Conservation (phyloP, 305 asterid species). For the Solanum aculeatissimum region DNA sequence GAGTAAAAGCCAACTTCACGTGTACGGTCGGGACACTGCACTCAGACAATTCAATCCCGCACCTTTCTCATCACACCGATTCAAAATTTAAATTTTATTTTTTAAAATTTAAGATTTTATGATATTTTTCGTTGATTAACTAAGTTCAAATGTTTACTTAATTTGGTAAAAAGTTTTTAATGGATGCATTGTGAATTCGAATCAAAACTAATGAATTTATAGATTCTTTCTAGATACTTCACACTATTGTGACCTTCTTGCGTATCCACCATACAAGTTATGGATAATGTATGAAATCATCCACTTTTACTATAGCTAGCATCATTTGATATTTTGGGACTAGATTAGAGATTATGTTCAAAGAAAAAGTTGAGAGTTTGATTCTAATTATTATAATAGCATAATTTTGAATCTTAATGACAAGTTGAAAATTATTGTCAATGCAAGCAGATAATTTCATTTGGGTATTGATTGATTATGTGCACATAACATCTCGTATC, state of each 20-base stretch:
- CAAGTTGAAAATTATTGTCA: no score
- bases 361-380: neutral
- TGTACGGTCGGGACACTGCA: constrained; percentile 16
- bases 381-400: neutral
- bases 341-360: neutral
- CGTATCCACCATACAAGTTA: neutral
- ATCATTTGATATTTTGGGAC: neutral
- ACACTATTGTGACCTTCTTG: neutral
- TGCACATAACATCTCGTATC: no score
- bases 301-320: neutral
- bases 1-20: constrained; percentile 12
- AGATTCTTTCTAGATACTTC: neutral
- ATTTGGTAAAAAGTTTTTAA: neutral
- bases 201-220: neutral
- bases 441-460: no score
- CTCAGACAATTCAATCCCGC: neutral
- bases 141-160: neutral
- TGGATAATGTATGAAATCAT: neutral
- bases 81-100: neutral
- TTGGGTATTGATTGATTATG: no score
- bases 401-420: neutral
- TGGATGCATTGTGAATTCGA: neutral
- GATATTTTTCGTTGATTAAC: neutral
- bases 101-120: no score
- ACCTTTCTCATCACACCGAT: fast-evolving